phyloP scores from a whole-genome alignment of 495 filamentous ascomycete genomes.

The Trichoderma gamsii region DNA sequence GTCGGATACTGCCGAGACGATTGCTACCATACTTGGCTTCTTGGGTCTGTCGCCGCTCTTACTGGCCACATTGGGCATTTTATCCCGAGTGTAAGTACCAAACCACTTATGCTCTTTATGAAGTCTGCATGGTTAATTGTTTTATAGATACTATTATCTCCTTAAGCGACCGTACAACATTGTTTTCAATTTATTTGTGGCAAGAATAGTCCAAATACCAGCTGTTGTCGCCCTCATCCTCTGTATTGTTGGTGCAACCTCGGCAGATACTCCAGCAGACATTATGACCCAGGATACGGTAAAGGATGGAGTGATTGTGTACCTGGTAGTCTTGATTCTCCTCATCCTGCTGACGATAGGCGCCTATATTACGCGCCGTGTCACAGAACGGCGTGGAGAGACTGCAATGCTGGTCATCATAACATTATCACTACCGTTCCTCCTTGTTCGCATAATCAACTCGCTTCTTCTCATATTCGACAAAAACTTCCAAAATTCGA shows the following conservation, averaged over 20 bases:
- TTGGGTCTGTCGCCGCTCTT: background rate
- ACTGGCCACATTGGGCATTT: background rate
- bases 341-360: background rate
- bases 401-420: background rate
- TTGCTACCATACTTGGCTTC: background rate
- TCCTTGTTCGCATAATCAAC: background rate
- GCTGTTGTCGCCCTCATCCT: background rate
- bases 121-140: background rate
- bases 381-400: background rate
- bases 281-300: background rate
- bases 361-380: background rate
- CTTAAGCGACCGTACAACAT: background rate
- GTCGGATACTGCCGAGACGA: background rate
- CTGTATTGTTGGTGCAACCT: background rate
- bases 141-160: background rate
- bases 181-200: background rate
- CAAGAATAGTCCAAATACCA: background rate
- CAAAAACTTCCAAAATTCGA: background rate
- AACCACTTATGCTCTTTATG: background rate
- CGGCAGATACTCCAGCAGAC: background rate
- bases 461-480: background rate
- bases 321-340: background rate
- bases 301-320: background rate
- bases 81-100: background rate
- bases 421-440: background rate